phyloP scores from a whole-genome alignment of 2,329 filamentous ascomycete species.

The Penicillium vulpinum region DNA sequence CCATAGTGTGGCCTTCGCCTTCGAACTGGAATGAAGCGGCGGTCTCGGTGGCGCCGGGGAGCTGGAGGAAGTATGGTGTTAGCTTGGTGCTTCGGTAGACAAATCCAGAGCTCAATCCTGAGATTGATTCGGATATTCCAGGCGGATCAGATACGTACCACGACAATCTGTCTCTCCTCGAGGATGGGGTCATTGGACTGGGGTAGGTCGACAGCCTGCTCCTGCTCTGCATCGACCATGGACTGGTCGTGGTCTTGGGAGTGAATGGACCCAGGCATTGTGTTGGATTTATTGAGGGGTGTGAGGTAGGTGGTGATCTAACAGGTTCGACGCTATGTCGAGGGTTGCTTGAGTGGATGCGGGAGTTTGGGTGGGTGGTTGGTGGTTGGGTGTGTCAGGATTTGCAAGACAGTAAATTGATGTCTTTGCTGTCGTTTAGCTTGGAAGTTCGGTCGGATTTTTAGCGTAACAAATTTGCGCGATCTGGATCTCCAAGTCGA shows the following conservation, averaged over 20 bases:
- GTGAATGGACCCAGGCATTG: conserved; percentile 44
- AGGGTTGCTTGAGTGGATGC: neutral
- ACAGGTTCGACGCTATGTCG: neutral
- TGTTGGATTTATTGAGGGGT: neutral
- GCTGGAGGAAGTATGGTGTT: conserved; percentile 50
- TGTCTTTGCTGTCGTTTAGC: neutral
- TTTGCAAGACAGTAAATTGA: neutral
- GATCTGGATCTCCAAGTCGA: conserved; percentile 4
- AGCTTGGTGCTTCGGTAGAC: neutral
- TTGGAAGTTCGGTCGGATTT: neutral
- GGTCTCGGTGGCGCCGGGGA: conserved; percentile 78
- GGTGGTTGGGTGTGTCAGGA: neutral
- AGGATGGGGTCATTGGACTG: conserved; percentile 17
- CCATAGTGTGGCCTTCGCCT: conserved; percentile 90
- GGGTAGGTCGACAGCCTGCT: neutral
- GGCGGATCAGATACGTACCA: conserved; percentile 50
- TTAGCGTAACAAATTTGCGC: neutral
- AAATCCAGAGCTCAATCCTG: neutral
- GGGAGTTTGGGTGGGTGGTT: neutral
- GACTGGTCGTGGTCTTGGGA: conserved; percentile 40
- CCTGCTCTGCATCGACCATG: conserved; percentile 40
- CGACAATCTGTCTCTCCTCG: conserved; percentile 58
- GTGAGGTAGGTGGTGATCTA: neutral
- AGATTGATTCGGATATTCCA: neutral
- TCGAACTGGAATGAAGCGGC: conserved; percentile 95